Evolutionary conservation across 768 basidiomycete species (phyloP), one percentile per base, ranked within the genome.

Genomic region (Phaffia tasmanica): DNA sequence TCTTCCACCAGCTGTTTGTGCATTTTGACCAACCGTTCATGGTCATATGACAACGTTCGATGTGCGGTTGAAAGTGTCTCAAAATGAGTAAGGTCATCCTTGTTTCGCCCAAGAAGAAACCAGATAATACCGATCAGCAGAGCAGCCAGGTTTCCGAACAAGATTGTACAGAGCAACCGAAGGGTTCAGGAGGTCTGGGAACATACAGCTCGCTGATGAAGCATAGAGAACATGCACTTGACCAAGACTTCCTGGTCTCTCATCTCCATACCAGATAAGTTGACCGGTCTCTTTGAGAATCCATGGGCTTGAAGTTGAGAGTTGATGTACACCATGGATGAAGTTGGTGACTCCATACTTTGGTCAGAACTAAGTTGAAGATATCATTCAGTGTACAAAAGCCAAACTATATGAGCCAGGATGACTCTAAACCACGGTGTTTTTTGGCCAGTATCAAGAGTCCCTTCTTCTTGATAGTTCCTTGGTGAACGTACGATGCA

Each of bases 241-340:
- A 85, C 81, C 27, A 85, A 76, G 27, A 77, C 77, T 23, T 86
- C 84, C 21, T 81, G 79, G 46, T 86, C 81, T 3, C 80, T 74
- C 57, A 79, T 80, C 0, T 82, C 79, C 16, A 86, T 75, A 0
- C 86, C 85, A 3, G 67, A 56, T 4, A 72, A 63, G 0, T 87
- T 86, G 48, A 91, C 77, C 0, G 85, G 83, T 0, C 80, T 72
- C 14, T 82, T 72, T 1, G 81, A 76, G 70, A 87, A 91, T 9
- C 89, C 89, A 77, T 91, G 89, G 2, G 89, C 85, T 57, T 88
- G 76, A 7, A 92, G 81, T 71, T 92, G 89, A 23, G 85, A 79
- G 73, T 89, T 91, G 73, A 90, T 80, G 73, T 87, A 89, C 25
- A 62, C 55, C 21, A 74, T n/a, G 9, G 70, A 68, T 11, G 70